Base-by-base conservation (phyloP, 345 rosid genomes). In the Populus simonii region DNA sequence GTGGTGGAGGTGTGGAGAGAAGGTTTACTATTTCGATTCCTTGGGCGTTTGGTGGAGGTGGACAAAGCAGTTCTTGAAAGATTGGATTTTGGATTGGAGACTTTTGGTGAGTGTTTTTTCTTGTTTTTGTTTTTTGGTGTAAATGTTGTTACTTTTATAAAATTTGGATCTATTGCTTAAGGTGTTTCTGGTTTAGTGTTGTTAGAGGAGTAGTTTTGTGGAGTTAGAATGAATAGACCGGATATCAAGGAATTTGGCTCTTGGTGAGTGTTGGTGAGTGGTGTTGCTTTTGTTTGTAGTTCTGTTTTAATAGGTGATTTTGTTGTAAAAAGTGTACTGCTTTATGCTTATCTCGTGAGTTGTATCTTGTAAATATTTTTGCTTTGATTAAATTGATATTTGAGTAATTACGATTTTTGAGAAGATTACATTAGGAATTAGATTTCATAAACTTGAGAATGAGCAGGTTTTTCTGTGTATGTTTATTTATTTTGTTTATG, bases 21-120 rank as follows among this genome's bases (percentile, higher is more conserved):
- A 75, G 83, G 70, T 84, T 84, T 47, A 87, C 86, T 49, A 84
- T 87, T 70, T 71, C 76, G 53, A 57, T 84, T 53, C 89, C 89
- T 3, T 68, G 80, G 83, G 78, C 75, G 17, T 84, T 84, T 74
- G 70, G 85, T 15, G 74, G 83, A 57, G 79, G 82, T 57, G 85
- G 85, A 20, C 85, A 78, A 67, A 82, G 81, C 68, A 78, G 77
- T 72, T 35, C 71, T 36, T 82, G 74, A 53, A 55, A 59, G 16
- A 59, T 59, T n/a, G 65, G 63, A 57, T 57, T 57, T 57, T 57
- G 63, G 29, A 23, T 23, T 59, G 65, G 63, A 23, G 65, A 59
- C 12, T 23, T 9, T 10, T 59, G 65, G 65, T 59, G 65, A 59
- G 65, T 59, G 15, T 10, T 3, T n/a, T 33, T n/a, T n/a, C 8